Evolutionary conservation across 768 basidiomycete genomes (phyloP).

Genomic region (Mycena venus): DNA sequence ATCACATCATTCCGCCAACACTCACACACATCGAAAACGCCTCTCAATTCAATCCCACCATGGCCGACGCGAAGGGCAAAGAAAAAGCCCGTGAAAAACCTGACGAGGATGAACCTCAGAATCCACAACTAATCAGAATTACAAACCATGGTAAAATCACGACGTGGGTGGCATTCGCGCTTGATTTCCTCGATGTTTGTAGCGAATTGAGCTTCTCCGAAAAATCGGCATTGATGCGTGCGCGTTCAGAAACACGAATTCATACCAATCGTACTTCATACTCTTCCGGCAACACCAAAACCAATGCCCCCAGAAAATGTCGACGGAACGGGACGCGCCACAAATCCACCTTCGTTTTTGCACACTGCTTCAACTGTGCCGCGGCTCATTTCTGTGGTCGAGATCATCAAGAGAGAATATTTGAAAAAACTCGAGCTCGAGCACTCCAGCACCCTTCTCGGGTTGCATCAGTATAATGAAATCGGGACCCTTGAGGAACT

Average conservation of each 20-base stretch:
- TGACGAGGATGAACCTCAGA: neutral
- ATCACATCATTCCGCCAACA: neutral
- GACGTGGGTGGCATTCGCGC: conserved; percentile 64
- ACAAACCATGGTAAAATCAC: conserved; percentile 69
- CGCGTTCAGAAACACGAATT: conserved; percentile 59
- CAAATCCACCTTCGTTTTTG: conserved; percentile 38
- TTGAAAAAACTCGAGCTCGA: conserved; percentile 63
- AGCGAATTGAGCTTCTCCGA: neutral
- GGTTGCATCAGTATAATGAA: conserved; percentile 85
- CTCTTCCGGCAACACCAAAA: conserved; percentile 57
- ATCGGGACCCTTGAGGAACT: conserved; percentile 68
- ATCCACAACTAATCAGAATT: conserved; percentile 60
- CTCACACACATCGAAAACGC: neutral
- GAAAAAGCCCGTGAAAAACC: conserved; percentile 29
- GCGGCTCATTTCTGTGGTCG: conserved; percentile 81
- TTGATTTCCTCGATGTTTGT: conserved; percentile 67
- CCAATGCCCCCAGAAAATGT: conserved; percentile 8
- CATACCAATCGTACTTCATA: conserved; percentile 69
- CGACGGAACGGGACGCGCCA: conserved; percentile 3
- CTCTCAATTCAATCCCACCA: neutral
- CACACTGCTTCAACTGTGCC: conserved; percentile 61
- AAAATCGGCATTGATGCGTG: neutral
- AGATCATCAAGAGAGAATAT: conserved; percentile 89
- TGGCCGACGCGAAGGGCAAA: conserved; percentile 34
- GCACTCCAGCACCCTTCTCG: conserved; percentile 56